Conservation (phyloP, 1,139 yeast species). For the Hansenula sp. region DNA sequence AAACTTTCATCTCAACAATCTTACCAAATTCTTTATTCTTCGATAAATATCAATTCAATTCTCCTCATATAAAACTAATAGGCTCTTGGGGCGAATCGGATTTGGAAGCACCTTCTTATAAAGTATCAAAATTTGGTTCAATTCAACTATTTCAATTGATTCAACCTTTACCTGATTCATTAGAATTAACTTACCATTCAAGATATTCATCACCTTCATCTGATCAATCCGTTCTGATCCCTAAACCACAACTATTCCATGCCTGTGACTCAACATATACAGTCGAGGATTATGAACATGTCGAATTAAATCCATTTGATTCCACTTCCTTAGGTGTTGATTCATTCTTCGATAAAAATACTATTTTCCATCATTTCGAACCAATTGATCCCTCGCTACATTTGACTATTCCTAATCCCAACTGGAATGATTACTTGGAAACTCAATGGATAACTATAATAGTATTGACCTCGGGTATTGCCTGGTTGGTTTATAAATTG, state of each 20-base stretch:
- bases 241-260: constrained; percentile 40
- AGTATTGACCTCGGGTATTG: constrained; percentile 27
- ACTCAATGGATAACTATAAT: constrained; percentile 30
- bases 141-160: constrained; percentile 32
- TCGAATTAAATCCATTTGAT: constrained; percentile 32
- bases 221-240: constrained; percentile 24
- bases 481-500: constrained; percentile 30
- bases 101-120: constrained; percentile 44
- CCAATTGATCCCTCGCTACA: constrained; percentile 5
- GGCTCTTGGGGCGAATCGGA: constrained; percentile 32
- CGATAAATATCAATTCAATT: constrained; percentile 35
- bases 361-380: constrained; percentile 34
- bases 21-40: constrained; percentile 30
- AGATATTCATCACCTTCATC: constrained; percentile 40
- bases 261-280: constrained; percentile 37
- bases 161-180: constrained; percentile 17
- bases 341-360: constrained; percentile 39
- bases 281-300: constrained; percentile 20
- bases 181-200: constrained; percentile 41
- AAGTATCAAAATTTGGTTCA: constrained; percentile 38
- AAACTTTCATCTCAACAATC: constrained; percentile 25
- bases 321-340: constrained; percentile 34
- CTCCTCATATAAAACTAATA: constrained; percentile 20
- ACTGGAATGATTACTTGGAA: constrained; percentile 21
- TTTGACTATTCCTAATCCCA: constrained; percentile 36